A percentile compares a stretch with the other conserved stretches of the same genome.
Conservation (phyloP, 2,329 filamentous ascomycete genomes). For the Pseudocercospora fijiensis region DNA sequence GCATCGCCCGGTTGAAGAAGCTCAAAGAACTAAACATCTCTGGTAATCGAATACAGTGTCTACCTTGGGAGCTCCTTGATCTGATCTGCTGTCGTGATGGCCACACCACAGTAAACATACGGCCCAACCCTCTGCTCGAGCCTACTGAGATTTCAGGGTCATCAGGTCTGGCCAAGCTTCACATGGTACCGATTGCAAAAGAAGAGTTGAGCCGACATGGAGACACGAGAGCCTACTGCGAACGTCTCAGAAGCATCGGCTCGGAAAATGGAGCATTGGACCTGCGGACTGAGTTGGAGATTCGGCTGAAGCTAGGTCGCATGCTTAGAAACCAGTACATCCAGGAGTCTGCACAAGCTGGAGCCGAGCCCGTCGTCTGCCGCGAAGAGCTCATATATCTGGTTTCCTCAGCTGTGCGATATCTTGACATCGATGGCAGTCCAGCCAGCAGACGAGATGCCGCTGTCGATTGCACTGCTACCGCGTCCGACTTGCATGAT, state of each 20-base stretch:
- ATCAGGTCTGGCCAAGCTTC: slow-evolving; percentile 9
- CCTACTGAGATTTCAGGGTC: slow-evolving; percentile 23
- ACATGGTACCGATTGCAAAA: background rate
- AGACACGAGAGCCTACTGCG: slow-evolving; percentile 20
- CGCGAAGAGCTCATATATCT: slow-evolving; percentile 36
- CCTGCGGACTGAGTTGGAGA: slow-evolving; percentile 24
- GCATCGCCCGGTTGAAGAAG: slow-evolving; percentile 58
- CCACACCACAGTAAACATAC: slow-evolving; percentile 55
- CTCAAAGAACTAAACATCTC: slow-evolving; percentile 65
- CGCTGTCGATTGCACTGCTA: slow-evolving; percentile 9
- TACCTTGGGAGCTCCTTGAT: slow-evolving; percentile 64
- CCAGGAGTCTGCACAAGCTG: slow-evolving; percentile 17
- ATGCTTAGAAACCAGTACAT: slow-evolving; percentile 23
- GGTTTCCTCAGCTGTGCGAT: slow-evolving; percentile 29
- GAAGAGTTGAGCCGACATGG: slow-evolving; percentile 20
- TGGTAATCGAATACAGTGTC: slow-evolving; percentile 59
- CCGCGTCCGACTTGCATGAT: slow-evolving; percentile 4
- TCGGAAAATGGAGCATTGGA: slow-evolving; percentile 14
- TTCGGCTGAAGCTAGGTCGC: slow-evolving; percentile 28
- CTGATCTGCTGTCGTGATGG: slow-evolving; percentile 50
- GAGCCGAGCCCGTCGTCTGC: slow-evolving; percentile 15
- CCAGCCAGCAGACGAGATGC: slow-evolving; percentile 12
- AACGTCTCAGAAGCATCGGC: slow-evolving; percentile 14
- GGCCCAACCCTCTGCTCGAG: slow-evolving; percentile 61
- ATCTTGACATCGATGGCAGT: slow-evolving; percentile 36